Evolutionary conservation across 805 yeast genomes (phyloP).

Genomic region (Ogataea siamensis): DNA sequence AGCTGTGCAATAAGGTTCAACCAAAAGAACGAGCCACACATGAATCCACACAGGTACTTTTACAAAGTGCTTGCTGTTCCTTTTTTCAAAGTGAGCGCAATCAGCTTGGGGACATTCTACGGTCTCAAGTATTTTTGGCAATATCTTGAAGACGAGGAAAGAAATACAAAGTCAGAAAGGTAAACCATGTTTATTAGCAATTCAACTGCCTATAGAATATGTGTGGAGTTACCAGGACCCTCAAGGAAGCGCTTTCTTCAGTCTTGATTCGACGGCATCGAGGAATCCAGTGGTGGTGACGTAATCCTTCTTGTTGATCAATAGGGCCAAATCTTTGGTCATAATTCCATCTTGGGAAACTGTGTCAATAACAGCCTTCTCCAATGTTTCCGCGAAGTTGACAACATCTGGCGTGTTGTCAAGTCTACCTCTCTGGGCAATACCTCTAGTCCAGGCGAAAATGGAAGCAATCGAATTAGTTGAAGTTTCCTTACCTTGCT

Average conservation of each 20-base stretch:
- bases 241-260: constrained; percentile 17
- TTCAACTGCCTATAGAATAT: constrained; percentile 14
- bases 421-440: constrained; percentile 75
- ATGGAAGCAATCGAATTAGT: constrained; percentile 85
- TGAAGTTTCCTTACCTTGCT: constrained; percentile 78
- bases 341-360: constrained; percentile 72
- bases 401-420: constrained; percentile 72
- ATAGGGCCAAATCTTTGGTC: constrained; percentile 78
- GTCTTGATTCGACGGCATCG: constrained; percentile 64
- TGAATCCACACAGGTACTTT: constrained; percentile 36
- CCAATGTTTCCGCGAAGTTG: constrained; percentile 62
- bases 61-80: constrained; percentile 49
- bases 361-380: constrained; percentile 66
- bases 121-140: constrained; percentile 45
- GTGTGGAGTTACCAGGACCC: neutral
- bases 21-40: constrained; percentile 14
- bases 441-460: constrained; percentile 85
- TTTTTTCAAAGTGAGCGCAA: constrained; percentile 40
- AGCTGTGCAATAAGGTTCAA: neutral
- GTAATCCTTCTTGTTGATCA: constrained; percentile 58
- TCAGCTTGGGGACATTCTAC: constrained; percentile 48
- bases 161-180: constrained; percentile 8
- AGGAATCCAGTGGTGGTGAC: constrained; percentile 76
- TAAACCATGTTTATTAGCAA: constrained; percentile 7
- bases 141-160: constrained; percentile 34